Conservation (phyloP, 108 stramenopile genomes). For the Bacterosira constricta region DNA sequence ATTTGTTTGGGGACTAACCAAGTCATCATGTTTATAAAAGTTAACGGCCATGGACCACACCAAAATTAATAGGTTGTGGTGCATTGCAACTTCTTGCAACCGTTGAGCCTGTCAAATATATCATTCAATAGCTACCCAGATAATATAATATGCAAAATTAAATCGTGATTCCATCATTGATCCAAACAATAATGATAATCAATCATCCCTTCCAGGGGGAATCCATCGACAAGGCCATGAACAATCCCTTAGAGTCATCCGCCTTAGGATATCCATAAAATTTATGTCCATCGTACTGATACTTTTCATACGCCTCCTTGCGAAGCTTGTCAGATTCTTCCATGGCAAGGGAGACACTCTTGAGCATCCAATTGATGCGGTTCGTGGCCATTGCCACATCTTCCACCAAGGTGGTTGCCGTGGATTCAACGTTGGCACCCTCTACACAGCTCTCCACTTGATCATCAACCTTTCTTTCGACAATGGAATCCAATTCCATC, state of each 20-base stretch:
- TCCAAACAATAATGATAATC: neutral
- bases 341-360: conserved; percentile 45
- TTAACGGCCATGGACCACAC: no score
- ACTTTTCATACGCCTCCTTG: conserved; percentile 47
- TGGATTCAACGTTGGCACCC: conserved; percentile 21
- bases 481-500: conserved; percentile 34
- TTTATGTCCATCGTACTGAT: conserved; percentile 45
- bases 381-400: conserved; percentile 48
- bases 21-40: no score
- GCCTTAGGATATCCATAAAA: conserved; percentile 38
- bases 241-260: conserved; percentile 48
- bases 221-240: conserved; percentile 28
- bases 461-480: neutral
- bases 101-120: no score
- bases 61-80: no score
- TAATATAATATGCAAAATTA: neutral
- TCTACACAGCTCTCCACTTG: neutral
- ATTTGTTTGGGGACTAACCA: no score
- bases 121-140: neutral
- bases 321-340: conserved; percentile 47
- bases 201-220: neutral
- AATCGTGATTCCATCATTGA: neutral
- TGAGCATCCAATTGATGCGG: conserved; percentile 41
- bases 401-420: conserved; percentile 36
- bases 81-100: no score